Conservation (phyloP, 495 filamentous ascomycete genomes). For the Chaetomium fimeti region DNA sequence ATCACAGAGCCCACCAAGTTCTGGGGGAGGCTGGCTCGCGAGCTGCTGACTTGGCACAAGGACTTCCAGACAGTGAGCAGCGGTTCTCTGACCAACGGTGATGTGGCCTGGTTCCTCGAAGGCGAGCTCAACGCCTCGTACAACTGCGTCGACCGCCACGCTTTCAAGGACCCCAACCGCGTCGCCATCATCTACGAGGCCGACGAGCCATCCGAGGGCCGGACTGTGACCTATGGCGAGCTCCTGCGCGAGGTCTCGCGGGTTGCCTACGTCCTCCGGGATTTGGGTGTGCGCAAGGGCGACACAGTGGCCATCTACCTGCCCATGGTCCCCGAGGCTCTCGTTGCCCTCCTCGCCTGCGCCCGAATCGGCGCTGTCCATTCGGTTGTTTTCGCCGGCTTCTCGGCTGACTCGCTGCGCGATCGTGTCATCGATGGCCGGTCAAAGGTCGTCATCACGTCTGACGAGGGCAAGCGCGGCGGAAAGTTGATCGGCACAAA, state of each 20-base stretch:
- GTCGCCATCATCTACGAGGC: constrained; percentile 98
- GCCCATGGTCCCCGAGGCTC: constrained; percentile 96
- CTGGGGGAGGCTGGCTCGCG: constrained; percentile 82
- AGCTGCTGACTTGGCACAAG: constrained; percentile 83
- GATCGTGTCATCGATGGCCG: constrained; percentile 91
- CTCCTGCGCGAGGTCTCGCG: constrained; percentile 89
- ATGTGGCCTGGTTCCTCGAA: constrained; percentile 93
- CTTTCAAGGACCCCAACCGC: constrained; percentile 85
- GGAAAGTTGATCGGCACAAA: constrained; percentile 98
- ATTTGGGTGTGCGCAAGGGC: constrained; percentile 95
- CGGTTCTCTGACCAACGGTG: constrained; percentile 75
- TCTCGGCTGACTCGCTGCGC: constrained; percentile 93
- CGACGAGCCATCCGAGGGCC: constrained; percentile 84
- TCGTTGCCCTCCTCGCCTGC: constrained; percentile 89
- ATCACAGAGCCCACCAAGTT: constrained; percentile 88
- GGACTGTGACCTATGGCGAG: constrained; percentile 89
- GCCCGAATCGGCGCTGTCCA: constrained; percentile 92
- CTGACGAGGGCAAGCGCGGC: constrained; percentile 95
- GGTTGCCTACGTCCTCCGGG: constrained; percentile 78
- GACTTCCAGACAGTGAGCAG: constrained; percentile 89
- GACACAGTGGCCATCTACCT: constrained; percentile 97
- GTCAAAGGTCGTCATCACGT: constrained; percentile 90
- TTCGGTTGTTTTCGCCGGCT: constrained; percentile 98
- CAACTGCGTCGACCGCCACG: constrained; percentile 97
- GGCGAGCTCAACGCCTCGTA: constrained; percentile 92